Percentiles rank a stretch among this genome's conserved stretches.
Conservation (phyloP, 768 basidiomycete species). For the Amanita inopinata region DNA sequence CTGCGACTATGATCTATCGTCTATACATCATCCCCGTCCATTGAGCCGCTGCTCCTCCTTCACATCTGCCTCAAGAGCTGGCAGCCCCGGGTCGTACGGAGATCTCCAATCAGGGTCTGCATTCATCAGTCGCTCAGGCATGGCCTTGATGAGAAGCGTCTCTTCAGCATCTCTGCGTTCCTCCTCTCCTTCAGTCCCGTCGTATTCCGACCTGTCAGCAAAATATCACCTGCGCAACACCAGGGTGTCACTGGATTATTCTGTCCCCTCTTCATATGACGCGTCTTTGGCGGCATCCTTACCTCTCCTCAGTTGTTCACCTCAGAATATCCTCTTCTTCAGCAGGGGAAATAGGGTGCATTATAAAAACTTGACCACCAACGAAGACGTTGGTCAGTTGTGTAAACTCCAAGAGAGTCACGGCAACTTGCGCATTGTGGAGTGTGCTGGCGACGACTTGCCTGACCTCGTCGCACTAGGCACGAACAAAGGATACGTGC, state of each 20-base stretch:
- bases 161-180: constrained; percentile 22
- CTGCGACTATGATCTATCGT: constrained; percentile 13
- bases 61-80: constrained; percentile 14
- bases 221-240: constrained; percentile 24
- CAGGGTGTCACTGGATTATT: constrained; percentile 25
- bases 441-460: constrained; percentile 25
- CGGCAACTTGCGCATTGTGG: constrained; percentile 35
- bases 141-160: constrained; percentile 24
- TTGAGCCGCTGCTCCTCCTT: constrained; percentile 6
- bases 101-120: constrained; percentile 15
- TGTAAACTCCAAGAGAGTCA: constrained; percentile 37
- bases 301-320: constrained; percentile 32
- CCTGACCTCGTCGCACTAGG: constrained; percentile 47
- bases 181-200: constrained; percentile 15
- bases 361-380: constrained; percentile 33
- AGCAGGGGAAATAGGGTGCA: constrained; percentile 46
- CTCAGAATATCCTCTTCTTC: constrained; percentile 35
- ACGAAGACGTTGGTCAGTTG: constrained; percentile 38
- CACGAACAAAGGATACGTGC: constrained; percentile 52
- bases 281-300: constrained; percentile 13
- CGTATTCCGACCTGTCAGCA: constrained; percentile 26
- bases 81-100: constrained; percentile 15
- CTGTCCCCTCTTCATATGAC: constrained; percentile 14
- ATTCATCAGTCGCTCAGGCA: constrained; percentile 18
- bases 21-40: constrained; percentile 10